Evolutionary conservation across 495 filamentous ascomycete genomes (phyloP).

Genomic region (Penicillium canariense): DNA sequence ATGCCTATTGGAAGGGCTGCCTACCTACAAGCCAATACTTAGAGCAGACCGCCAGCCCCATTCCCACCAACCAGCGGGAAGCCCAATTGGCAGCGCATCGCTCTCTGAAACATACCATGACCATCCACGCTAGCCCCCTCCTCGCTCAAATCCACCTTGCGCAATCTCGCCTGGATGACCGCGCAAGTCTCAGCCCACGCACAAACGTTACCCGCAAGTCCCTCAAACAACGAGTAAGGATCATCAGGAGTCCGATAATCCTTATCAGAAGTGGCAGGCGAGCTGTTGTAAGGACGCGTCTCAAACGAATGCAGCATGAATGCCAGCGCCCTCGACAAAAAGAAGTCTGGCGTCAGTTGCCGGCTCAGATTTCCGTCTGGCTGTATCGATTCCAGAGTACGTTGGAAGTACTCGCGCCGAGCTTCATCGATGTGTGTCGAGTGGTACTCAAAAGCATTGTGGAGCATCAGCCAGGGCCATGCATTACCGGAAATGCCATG

Average conservation of each 20-base stretch:
- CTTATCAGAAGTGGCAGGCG: slow-evolving; percentile 12
- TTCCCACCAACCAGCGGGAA: slow-evolving; percentile 33
- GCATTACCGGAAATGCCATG: slow-evolving; percentile 49
- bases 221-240: slow-evolving; percentile 44
- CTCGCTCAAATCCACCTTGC: slow-evolving; percentile 32
- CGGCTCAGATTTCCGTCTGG: slow-evolving; percentile 1
- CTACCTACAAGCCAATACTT: not conserved
- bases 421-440: slow-evolving; percentile 19
- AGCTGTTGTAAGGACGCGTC: slow-evolving; percentile 38
- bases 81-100: slow-evolving; percentile 25
- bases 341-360: slow-evolving; percentile 35
- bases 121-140: slow-evolving; percentile 9
- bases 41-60: slow-evolving; percentile 27
- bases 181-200: slow-evolving; percentile 48
- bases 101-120: slow-evolving; percentile 19
- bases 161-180: slow-evolving; percentile 34
- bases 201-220: slow-evolving; percentile 45
- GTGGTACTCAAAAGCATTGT: slow-evolving; percentile 36
- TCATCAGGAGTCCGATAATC: slow-evolving; percentile 46
- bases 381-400: slow-evolving; percentile 5
- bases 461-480: slow-evolving; percentile 38
- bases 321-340: slow-evolving; percentile 41
- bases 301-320: slow-evolving; percentile 43
- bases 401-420: slow-evolving; percentile 20
- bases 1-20: no score